Base-by-base conservation (phyloP, 1,284 basidiomycete genomes). In the Apiotrichum sp. region DNA sequence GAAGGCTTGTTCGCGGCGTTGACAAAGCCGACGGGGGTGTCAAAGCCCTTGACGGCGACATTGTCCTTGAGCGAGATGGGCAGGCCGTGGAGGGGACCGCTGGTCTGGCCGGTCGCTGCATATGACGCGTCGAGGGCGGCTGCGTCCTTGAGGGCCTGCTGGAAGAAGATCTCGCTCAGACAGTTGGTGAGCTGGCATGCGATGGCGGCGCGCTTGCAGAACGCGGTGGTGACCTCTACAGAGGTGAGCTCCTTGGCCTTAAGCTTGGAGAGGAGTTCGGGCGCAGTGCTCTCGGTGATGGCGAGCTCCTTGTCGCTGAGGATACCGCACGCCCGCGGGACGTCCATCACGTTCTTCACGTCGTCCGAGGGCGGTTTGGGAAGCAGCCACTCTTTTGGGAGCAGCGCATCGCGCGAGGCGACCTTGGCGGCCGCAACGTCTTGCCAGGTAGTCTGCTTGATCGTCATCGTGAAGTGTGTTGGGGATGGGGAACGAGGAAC, bases 121-220 rank as follows among this genome's bases (percentile, higher is more conserved):
- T 77, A 63, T 49, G 75, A 63, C 1, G 54, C 65, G 50, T 79
- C 78, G 22, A 77, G 63, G 41, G 68, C 61, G 9, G 55, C 53
- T 2, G 78, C 77, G 14, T 68, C 61, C 34, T 52, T 65, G 34
- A 75, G 55, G 0, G 70, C 77, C 16, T 70, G 63, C 1, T 74
- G 68, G 52, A 76, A 69, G 53, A 73, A 68, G 48, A 76, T 67
- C 56, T 73, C 72, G 48, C 75, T 59, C 53, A 79, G 10, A 64
- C 74, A 73, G 69, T 77, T 56, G 59, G 73, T 63, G 14, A 88
- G 72, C 68, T 90, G 89, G 53, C 90, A 88, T 0, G 89, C 88
- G 49, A 90, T 74, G 47, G 87, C 79, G 0, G 89, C 86, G 32
- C 88, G 79, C 76, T 90, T 90, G 69, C 83, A 83, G 70, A 86